Conservation (phyloP, 1,284 basidiomycete species). For the Papiliotrema terrestris region DNA sequence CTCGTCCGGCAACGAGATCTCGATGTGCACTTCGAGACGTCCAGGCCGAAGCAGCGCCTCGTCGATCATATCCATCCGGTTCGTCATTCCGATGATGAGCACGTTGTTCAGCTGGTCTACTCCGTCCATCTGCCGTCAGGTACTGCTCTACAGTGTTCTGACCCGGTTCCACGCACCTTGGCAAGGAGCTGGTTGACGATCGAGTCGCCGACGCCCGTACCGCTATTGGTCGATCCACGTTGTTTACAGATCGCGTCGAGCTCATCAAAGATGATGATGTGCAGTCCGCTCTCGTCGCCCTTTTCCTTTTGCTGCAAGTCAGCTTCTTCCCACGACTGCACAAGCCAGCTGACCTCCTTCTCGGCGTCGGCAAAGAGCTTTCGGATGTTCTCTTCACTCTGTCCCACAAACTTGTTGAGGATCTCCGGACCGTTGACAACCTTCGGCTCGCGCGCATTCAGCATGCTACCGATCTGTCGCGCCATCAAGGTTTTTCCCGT, state of each 20-base stretch:
- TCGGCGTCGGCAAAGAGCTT: slow-evolving; percentile 98
- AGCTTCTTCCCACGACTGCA: background rate
- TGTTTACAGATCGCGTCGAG: slow-evolving; percentile 99
- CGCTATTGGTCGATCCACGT: slow-evolving; percentile 77
- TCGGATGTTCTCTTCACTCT: slow-evolving; percentile 97
- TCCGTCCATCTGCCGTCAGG: slow-evolving; percentile 79
- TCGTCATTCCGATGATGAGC: slow-evolving; percentile 99
- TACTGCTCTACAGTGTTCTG: too few species aligned
- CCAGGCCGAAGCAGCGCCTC: slow-evolving; percentile 96
- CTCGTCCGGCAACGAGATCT: slow-evolving; percentile 96
- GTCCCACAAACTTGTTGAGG: slow-evolving; percentile 95
- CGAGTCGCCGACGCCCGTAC: slow-evolving; percentile 97
- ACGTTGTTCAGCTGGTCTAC: slow-evolving; percentile 99
- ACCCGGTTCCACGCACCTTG: slow-evolving; percentile 61
- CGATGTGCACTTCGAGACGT: slow-evolving; percentile 99
- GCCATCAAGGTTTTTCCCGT: slow-evolving; percentile 99
- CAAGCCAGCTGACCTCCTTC: slow-evolving; percentile 66
- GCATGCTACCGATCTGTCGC: slow-evolving; percentile 98
- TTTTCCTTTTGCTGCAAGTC: slow-evolving; percentile 85
- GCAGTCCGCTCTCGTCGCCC: slow-evolving; percentile 94
- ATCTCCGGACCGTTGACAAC: slow-evolving; percentile 95
- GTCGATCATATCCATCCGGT: slow-evolving; percentile 98
- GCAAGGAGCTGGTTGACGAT: slow-evolving; percentile 98
- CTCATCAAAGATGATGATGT: slow-evolving; percentile 99
- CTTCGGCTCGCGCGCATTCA: slow-evolving; percentile 97